These are phyloP conservation scores for Pulveroboletus frians DNA, from an alignment of 768 basidiomycete genomes.

Conservation along the genomic window DNA sequence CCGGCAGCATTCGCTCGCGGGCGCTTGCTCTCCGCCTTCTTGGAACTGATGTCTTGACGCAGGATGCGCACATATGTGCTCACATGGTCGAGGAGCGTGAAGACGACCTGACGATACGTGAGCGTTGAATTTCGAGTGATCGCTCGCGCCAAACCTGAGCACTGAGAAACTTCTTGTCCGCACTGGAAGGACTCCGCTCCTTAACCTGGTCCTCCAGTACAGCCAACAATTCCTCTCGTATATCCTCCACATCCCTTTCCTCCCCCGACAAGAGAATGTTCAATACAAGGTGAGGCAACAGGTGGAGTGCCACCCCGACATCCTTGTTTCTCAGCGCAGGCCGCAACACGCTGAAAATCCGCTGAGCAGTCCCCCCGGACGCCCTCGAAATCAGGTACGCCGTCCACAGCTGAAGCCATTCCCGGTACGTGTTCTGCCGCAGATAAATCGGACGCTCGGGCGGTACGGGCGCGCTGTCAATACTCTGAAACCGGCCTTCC, in stretches of 20 bases:
- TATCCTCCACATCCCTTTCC: slow-evolving; percentile 54
- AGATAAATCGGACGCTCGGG: slow-evolving; percentile 75
- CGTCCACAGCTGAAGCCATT: slow-evolving; percentile 94
- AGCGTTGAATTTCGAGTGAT: neutral
- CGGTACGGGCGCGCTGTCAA: slow-evolving; percentile 36
- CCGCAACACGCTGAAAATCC: slow-evolving; percentile 75
- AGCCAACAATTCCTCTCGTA: slow-evolving; percentile 69
- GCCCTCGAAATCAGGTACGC: slow-evolving; percentile 68
- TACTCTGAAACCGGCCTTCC: slow-evolving; percentile 57
- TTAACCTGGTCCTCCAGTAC: slow-evolving; percentile 88
- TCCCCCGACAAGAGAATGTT: slow-evolving; percentile 76
- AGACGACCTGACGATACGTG: slow-evolving; percentile 63
- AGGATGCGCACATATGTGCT: slow-evolving; percentile 81
- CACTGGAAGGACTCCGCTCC: slow-evolving; percentile 46
- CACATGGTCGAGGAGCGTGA: slow-evolving; percentile 91
- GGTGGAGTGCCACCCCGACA: slow-evolving; percentile 86
- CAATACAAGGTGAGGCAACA: slow-evolving; percentile 88
- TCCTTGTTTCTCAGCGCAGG: slow-evolving; percentile 81
- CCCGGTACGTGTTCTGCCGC: slow-evolving; percentile 74
- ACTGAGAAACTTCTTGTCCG: slow-evolving; percentile 82
- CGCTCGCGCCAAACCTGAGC: slow-evolving; percentile 65
- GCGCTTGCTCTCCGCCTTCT: slow-evolving; percentile 50
- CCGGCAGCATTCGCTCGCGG: slow-evolving; percentile 35
- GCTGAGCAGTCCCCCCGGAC: slow-evolving; percentile 50
- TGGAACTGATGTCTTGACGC: slow-evolving; percentile 56